phyloP scores from a whole-genome alignment of 2,329 filamentous ascomycete species.

The Diaporthe velutina region DNA sequence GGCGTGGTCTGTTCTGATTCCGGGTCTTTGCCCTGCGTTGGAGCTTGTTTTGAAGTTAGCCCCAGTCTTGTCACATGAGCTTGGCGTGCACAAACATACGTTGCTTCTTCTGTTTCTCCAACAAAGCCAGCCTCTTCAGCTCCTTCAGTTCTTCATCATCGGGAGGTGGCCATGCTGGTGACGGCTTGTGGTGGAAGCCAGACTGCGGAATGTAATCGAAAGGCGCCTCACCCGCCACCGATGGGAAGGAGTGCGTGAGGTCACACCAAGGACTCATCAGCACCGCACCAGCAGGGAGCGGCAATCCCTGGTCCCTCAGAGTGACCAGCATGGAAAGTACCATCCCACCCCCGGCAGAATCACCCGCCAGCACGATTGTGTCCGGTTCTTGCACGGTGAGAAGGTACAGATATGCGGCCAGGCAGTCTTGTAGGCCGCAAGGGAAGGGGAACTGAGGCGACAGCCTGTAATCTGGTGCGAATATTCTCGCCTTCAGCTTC shows the following conservation, averaged over 20 bases:
- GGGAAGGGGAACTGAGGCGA: constrained; percentile 97
- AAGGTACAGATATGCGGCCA: constrained; percentile 89
- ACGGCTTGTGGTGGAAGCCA: constrained; percentile 93
- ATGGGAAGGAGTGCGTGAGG: constrained; percentile 94
- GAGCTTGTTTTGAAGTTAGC: constrained; percentile 41
- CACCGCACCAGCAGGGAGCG: constrained; percentile 89
- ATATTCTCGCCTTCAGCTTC: constrained; percentile 90
- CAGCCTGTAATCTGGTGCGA: constrained; percentile 89
- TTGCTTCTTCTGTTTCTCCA: constrained; percentile 53
- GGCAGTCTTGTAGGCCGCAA: constrained; percentile 89
- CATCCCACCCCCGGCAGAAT: constrained; percentile 96
- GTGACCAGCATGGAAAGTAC: constrained; percentile 83
- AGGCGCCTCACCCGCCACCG: constrained; percentile 78
- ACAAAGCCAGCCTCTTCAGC: constrained; percentile 61
- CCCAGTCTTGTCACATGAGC: constrained; percentile 46
- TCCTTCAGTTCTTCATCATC: constrained; percentile 79
- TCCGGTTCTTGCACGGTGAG: constrained; percentile 81
- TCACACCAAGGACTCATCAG: constrained; percentile 97
- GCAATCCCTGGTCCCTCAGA: constrained; percentile 84
- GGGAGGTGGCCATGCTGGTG: constrained; percentile 91
- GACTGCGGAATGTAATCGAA: constrained; percentile 89
- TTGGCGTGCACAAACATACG: constrained; percentile 16
- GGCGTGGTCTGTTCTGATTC: constrained; percentile 22
- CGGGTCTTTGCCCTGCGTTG: constrained; percentile 26
- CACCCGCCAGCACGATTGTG: constrained; percentile 89